Evolutionary conservation across 2,329 filamentous ascomycete genomes (phyloP), one percentile per base, ranked within the genome.

Genomic region (Trematosphaeria pertusa): DNA sequence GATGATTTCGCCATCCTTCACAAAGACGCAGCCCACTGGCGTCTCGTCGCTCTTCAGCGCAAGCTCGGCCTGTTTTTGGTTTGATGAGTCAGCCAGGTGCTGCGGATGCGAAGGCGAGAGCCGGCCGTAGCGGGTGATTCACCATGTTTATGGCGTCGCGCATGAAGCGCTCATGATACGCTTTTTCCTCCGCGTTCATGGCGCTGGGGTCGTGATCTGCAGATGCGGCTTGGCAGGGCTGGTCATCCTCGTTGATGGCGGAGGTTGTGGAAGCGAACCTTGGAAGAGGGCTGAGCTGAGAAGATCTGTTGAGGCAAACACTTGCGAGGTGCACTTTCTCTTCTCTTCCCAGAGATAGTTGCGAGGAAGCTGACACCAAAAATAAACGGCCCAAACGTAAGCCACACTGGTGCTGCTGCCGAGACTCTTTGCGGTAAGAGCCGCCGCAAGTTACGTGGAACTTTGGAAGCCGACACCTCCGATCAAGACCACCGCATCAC

Each of bases 11-110:
- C 85, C 87, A 20, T 89, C 75, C 67, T 91, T 83, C 17, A 97
- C 92, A 42, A 99, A 86, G 22, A 99, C 91, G 72, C 94, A 99
- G 37, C 94, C 95, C 15, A 99, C 94, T 1, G 94, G 94, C 1
- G 95, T 97, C 76, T 99, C 94, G 61, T 96, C 92, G 52, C 84
- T 59, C 78, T 78, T 37, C 30, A 99, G 83, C 17, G 95, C 94
- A 56, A 91, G 83, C 64, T 93, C 87, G 48, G 91, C 94, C 90
- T 96, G 45, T 30, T 19, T 35, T 21, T 31, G 24, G 40, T 20
- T 20, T 41, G 53, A 56, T 54, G 48, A 58, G 63, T 65, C 48
- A 65, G 61, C 48, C 37, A 36, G 11, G 12, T 34, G 43, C 34
- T 7, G 19, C 30, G n/a, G 36, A 31, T 20, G 30, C 20, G 9